Conservation (phyloP, 2,329 filamentous ascomycete genomes). For the Scortechinia acanthostroma region DNA sequence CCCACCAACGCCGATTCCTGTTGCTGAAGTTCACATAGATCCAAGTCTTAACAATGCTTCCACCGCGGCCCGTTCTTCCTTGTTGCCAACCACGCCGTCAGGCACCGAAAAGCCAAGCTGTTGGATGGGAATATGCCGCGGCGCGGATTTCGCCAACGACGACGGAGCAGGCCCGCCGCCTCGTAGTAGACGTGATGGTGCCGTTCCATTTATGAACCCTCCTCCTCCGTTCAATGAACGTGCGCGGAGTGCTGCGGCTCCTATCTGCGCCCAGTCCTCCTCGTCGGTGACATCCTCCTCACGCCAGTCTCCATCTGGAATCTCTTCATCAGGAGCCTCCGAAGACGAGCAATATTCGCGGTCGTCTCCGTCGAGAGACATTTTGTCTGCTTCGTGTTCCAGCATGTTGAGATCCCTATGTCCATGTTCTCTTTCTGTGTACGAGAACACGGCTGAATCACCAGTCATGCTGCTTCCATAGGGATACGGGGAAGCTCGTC, state of each 20-base stretch:
- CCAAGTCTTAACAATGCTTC: constrained; percentile 76
- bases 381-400: constrained; percentile 85
- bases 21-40: constrained; percentile 59
- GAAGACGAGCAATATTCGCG: constrained; percentile 56
- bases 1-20: no score
- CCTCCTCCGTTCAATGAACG: constrained; percentile 37
- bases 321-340: constrained; percentile 65
- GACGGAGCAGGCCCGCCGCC: constrained; percentile 15
- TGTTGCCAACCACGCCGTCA: constrained; percentile 45
- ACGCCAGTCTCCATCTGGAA: constrained; percentile 61
- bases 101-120: constrained; percentile 21
- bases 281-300: constrained; percentile 85
- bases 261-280: constrained; percentile 89
- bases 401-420: constrained; percentile 61
- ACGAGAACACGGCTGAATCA: constrained; percentile 70
- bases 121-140: constrained; percentile 20
- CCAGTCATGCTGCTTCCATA: constrained; percentile 54
- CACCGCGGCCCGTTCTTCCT: constrained; percentile 74
- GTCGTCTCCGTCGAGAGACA: constrained; percentile 76
- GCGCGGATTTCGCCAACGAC: constrained; percentile 26
- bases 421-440: constrained; percentile 19
- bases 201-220: constrained; percentile 27
- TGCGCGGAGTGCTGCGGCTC: constrained; percentile 75
- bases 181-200: constrained; percentile 17
- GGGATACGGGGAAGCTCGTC: constrained; percentile 38